A percentile compares a stretch with the other conserved stretches of the same genome.
phyloP scores from a whole-genome alignment of 1,284 basidiomycete species.

The Trichosporon sp. region DNA sequence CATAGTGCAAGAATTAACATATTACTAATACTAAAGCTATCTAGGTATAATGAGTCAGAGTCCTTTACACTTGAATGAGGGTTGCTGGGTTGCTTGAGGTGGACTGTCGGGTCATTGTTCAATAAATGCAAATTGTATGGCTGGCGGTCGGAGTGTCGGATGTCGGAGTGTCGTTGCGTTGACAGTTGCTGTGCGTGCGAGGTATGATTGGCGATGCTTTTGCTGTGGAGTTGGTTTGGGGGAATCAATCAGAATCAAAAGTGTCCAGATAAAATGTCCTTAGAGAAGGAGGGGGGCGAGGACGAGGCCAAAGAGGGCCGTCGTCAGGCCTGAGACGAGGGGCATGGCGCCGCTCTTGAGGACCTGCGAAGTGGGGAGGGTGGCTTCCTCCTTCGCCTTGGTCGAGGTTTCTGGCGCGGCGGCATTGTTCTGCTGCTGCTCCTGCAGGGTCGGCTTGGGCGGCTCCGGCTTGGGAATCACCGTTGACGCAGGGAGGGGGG shows the following conservation, averaged over 20 bases:
- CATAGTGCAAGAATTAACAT: background rate
- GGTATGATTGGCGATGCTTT: background rate
- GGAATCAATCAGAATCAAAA: background rate
- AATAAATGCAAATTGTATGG: background rate
- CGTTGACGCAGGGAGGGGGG: slow-evolving; percentile 53
- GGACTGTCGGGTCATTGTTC: background rate
- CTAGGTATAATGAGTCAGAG: background rate
- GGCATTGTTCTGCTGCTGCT: background rate
- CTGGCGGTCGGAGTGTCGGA: background rate
- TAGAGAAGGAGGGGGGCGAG: slow-evolving; percentile 4
- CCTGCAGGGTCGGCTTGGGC: background rate
- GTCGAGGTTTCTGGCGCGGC: background rate
- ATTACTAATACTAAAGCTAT: background rate
- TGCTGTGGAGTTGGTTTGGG: background rate
- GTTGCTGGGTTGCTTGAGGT: background rate
- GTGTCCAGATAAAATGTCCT: background rate
- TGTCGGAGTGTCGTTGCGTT: background rate
- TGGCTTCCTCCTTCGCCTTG: background rate
- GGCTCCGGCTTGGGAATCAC: slow-evolving; percentile 19
- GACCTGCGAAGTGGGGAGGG: background rate
- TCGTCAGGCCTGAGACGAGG: background rate
- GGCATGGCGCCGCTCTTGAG: slow-evolving; percentile 1
- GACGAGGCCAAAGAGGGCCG: background rate
- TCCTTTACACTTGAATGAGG: background rate
- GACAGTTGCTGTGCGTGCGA: background rate